phyloP scores from a whole-genome alignment of 495 filamentous ascomycete species.

The Hypoxylon perforatum region DNA sequence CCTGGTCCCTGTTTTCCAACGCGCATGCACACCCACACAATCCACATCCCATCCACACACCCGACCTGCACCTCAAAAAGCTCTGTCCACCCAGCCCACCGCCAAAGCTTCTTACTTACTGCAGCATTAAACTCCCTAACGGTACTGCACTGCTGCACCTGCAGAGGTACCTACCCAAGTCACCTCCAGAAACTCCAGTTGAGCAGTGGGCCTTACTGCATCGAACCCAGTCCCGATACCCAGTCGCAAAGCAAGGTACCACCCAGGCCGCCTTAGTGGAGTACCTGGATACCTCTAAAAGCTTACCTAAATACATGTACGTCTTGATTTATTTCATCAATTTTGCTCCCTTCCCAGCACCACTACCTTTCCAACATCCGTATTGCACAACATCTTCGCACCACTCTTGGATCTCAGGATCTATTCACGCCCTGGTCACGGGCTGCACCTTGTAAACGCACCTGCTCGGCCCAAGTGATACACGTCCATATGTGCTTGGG shows the following conservation, averaged over 20 bases:
- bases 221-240: background rate
- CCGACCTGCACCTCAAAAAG: background rate
- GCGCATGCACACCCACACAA: constrained; percentile 15
- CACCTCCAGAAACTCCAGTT: too few species aligned
- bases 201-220: too few species aligned
- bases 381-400: constrained; percentile 24
- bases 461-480: constrained; percentile 1
- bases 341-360: constrained; percentile 28
- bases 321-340: constrained; percentile 42
- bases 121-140: background rate
- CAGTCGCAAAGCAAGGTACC: background rate
- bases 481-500: background rate
- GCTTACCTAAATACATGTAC: constrained; percentile 46
- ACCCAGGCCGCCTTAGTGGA: too few species aligned
- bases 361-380: constrained; percentile 21
- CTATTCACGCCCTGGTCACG: constrained; percentile 25
- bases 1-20: constrained; percentile 21
- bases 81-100: constrained; percentile 29
- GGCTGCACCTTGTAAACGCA: constrained; percentile 21
- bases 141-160: too few species aligned
- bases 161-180: too few species aligned
- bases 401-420: constrained; percentile 15
- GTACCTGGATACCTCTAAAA: constrained; percentile 25
- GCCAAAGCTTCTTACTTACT: constrained; percentile 18
- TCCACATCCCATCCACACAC: background rate